phyloP scores from a whole-genome alignment of 176 grass and related monocot species.

The Paspalum vaginatum region DNA sequence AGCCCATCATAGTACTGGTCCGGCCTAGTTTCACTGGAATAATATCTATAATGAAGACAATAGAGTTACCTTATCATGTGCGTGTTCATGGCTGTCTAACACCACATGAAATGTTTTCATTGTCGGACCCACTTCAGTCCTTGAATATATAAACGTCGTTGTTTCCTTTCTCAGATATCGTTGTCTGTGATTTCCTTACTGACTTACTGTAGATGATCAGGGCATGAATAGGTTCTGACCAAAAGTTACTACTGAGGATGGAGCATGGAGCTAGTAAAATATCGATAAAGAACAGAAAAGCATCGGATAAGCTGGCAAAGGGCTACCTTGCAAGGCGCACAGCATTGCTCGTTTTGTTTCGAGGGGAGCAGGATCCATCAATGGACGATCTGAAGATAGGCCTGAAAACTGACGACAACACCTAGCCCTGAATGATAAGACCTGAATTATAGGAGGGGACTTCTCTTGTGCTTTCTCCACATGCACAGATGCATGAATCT shows the following conservation, averaged over 20 bases:
- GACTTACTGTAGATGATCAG: constrained; percentile 36
- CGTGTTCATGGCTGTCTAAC: background rate
- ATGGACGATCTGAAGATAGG: constrained; percentile 36
- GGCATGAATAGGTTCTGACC: constrained; percentile 25
- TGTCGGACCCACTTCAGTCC: constrained; percentile 28
- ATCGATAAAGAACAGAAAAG: constrained; percentile 25
- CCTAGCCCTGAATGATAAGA: constrained; percentile 45
- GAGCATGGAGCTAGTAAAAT: constrained; percentile 31
- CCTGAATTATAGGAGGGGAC: constrained; percentile 55
- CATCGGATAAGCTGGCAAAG: constrained; percentile 37
- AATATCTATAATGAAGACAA: constrained; percentile 17
- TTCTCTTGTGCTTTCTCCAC: constrained; percentile 55
- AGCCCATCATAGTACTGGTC: constrained; percentile 22
- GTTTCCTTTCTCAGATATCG: constrained; percentile 32
- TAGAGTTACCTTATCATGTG: constrained; percentile 26
- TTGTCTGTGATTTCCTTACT: constrained; percentile 30
- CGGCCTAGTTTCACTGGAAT: constrained; percentile 4
- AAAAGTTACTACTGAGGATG: constrained; percentile 16
- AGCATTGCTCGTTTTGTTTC: constrained; percentile 33
- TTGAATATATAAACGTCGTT: constrained; percentile 36
- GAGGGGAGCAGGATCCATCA: constrained; percentile 37
- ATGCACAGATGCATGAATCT: constrained; percentile 50
- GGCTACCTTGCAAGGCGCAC: constrained; percentile 36
- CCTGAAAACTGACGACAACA: constrained; percentile 47
- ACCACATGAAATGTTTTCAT: constrained; percentile 50